phyloP scores from a whole-genome alignment of 441 rosid species.

The Syzygium malaccense region DNA sequence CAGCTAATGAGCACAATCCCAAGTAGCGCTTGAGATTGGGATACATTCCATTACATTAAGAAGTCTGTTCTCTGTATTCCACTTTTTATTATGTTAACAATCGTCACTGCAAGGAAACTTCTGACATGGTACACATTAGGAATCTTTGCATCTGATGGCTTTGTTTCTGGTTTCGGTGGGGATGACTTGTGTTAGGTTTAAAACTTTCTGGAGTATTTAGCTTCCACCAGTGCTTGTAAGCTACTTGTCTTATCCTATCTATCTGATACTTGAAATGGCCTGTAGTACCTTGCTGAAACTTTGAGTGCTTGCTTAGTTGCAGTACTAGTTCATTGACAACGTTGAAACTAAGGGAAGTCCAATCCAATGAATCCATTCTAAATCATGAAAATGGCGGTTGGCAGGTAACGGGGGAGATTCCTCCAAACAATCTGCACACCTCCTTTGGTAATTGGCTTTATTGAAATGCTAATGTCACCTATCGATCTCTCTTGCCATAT shows the following conservation, averaged over 20 bases:
- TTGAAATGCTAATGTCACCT: neutral
- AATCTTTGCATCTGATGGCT: neutral
- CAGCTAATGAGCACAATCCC: neutral
- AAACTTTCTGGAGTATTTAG: neutral
- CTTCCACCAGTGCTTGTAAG: neutral
- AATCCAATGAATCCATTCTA: neutral
- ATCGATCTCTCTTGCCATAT: neutral
- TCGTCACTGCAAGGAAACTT: neutral
- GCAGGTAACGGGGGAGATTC: neutral
- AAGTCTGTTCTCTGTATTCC: neutral
- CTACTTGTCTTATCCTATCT: neutral
- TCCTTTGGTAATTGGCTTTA: neutral
- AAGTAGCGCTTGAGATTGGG: neutral
- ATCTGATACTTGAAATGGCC: neutral
- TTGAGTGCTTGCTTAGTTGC: neutral
- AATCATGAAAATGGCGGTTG: neutral
- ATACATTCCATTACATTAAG: neutral
- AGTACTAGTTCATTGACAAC: neutral
- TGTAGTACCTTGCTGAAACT: neutral
- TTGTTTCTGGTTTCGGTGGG: neutral
- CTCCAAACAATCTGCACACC: neutral
- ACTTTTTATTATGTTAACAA: neutral
- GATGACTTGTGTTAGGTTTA: neutral
- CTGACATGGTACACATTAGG: neutral
- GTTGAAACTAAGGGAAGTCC: neutral